Percentiles rank a stretch among this genome's conserved stretches.
These are phyloP conservation scores for Aphanomyces cochlioides DNA, from an alignment of 352 stramenopile species.

Conservation along the genomic window DNA sequence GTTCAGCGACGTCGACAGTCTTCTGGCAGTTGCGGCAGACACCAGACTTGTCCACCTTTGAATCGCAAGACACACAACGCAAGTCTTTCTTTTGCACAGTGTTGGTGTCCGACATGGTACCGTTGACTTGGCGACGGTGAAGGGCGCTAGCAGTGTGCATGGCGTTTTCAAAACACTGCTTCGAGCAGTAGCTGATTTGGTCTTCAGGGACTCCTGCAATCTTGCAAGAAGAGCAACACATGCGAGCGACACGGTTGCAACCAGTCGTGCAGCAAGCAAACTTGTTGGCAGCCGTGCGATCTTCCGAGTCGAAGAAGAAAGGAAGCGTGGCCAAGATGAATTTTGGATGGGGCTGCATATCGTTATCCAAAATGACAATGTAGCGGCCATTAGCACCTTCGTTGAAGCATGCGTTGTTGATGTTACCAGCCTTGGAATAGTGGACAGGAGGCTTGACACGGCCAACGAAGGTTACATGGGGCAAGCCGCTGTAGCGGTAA, in stretches of 20 bases:
- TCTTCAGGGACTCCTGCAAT: constrained; percentile 78
- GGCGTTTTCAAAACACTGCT: constrained; percentile 82
- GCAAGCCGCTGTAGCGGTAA: constrained; percentile 77
- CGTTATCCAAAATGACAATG: constrained; percentile 74
- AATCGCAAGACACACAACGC: constrained; percentile 65
- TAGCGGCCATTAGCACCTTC: constrained; percentile 78
- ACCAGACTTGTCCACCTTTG: constrained; percentile 66
- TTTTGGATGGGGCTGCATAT: constrained; percentile 85
- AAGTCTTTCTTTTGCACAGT: constrained; percentile 65
- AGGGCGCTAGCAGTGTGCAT: constrained; percentile 73
- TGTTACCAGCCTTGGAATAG: constrained; percentile 86
- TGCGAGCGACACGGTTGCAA: constrained; percentile 76
- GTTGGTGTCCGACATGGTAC: constrained; percentile 67
- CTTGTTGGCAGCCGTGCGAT: constrained; percentile 71
- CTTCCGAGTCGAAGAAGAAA: constrained; percentile 86
- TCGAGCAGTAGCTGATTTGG: constrained; percentile 82
- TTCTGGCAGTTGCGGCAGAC: constrained; percentile 78
- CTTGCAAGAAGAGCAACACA: constrained; percentile 82
- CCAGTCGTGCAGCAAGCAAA: constrained; percentile 69
- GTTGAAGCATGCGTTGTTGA: constrained; percentile 88
- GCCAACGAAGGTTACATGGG: constrained; percentile 71
- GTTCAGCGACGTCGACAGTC: constrained; percentile 42
- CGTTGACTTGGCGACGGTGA: constrained; percentile 79
- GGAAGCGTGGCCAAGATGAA: constrained; percentile 74
- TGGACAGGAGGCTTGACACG: constrained; percentile 73